Percentiles rank a stretch among this genome's conserved stretches.
phyloP scores from a whole-genome alignment of 148 eudicot genomes.

The Camellia lanceoleosa region DNA sequence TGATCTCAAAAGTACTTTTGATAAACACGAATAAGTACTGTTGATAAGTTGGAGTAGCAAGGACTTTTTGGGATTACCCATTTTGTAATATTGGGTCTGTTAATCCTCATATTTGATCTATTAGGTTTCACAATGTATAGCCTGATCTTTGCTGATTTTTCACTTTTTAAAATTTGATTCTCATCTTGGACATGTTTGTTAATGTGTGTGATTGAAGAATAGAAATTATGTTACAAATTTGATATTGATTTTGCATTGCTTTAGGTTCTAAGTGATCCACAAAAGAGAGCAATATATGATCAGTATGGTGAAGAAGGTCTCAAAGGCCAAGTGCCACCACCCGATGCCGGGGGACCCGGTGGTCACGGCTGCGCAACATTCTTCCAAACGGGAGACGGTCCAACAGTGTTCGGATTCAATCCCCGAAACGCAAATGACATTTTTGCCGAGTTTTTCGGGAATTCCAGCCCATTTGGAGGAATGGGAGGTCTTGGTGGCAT shows the following conservation, averaged over 20 bases:
- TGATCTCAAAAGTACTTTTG: too few species aligned
- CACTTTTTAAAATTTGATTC: background rate
- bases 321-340: constrained; percentile 56
- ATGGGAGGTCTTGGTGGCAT: constrained; percentile 42
- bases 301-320: constrained; percentile 66
- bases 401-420: constrained; percentile 40
- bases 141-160: background rate
- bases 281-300: constrained; percentile 58
- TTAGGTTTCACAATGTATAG: background rate
- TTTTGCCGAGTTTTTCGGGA: constrained; percentile 54
- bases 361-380: constrained; percentile 33
- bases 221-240: background rate
- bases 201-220: background rate
- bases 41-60: too few species aligned
- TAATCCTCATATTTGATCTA: background rate
- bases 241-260: background rate
- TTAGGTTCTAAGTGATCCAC: constrained; percentile 63
- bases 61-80: background rate
- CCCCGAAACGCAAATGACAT: constrained; percentile 55
- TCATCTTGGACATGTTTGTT: background rate
- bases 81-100: background rate
- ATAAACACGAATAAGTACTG: too few species aligned
- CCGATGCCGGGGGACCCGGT: constrained; percentile 46
- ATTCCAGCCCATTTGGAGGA: constrained; percentile 49
- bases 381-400: constrained; percentile 40